Evolutionary conservation across 2,329 filamentous ascomycete genomes (phyloP).

Genomic region (Fusarium mundagurra): DNA sequence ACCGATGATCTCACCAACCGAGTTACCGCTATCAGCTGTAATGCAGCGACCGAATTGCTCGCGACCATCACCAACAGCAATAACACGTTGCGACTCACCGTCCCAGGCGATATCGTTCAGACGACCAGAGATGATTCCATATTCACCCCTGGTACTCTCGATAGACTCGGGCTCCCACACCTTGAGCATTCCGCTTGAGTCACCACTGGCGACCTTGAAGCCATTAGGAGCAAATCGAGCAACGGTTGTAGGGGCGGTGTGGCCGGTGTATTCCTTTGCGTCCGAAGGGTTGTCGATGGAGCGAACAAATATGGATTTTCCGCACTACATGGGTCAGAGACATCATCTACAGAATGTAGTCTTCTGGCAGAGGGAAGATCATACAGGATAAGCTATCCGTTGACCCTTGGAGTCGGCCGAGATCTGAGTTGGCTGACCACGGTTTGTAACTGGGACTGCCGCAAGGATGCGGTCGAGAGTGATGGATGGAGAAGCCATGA

Average conservation of each 20-base stretch:
- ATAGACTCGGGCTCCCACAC: slow-evolving; percentile 95
- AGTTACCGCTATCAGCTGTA: slow-evolving; percentile 95
- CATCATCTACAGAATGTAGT: neutral
- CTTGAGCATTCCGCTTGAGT: slow-evolving; percentile 83
- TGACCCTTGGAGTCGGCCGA: slow-evolving; percentile 90
- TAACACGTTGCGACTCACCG: slow-evolving; percentile 94
- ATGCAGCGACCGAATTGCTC: slow-evolving; percentile 95
- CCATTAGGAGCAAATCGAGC: slow-evolving; percentile 94
- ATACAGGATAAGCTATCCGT: slow-evolving; percentile 90
- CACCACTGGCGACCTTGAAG: slow-evolving; percentile 94
- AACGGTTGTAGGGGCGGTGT: slow-evolving; percentile 89
- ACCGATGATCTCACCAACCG: slow-evolving; percentile 91
- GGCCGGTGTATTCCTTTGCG: slow-evolving; percentile 90
- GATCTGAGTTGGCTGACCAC: slow-evolving; percentile 89
- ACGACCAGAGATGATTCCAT: slow-evolving; percentile 90
- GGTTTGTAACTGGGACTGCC: slow-evolving; percentile 81
- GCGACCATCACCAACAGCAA: slow-evolving; percentile 94
- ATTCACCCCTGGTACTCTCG: slow-evolving; percentile 88
- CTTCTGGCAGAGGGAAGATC: slow-evolving; percentile 43
- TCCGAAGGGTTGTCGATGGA: slow-evolving; percentile 89
- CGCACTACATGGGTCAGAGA: slow-evolving; percentile 67
- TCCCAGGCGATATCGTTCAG: slow-evolving; percentile 99
- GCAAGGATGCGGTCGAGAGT: slow-evolving; percentile 79
- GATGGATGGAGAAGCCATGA: slow-evolving; percentile 58
- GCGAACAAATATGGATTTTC: slow-evolving; percentile 95